Conservation (phyloP, 2,329 filamentous ascomycete species). For the Aotearoamyces nothofagi region DNA sequence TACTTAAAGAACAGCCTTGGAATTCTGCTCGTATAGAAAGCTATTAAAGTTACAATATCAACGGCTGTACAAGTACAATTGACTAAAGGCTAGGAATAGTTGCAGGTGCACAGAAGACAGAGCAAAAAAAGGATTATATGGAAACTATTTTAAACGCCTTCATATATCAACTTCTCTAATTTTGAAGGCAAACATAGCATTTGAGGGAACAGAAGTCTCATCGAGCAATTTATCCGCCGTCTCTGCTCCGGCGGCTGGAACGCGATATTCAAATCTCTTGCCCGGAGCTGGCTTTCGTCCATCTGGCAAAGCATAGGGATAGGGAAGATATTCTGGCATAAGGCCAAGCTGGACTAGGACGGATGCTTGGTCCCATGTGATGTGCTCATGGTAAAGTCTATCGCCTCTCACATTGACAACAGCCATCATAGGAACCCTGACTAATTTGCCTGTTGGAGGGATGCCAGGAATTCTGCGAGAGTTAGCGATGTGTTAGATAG, state of each 20-base stretch:
- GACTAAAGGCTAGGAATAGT: too few relatives aligned
- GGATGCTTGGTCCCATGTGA: constrained; percentile 53
- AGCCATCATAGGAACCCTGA: constrained; percentile 47
- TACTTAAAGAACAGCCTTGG: too few relatives aligned
- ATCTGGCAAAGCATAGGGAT: constrained; percentile 35
- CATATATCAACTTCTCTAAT: constrained; percentile 11
- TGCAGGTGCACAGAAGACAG: too few relatives aligned
- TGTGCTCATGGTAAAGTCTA: constrained; percentile 55
- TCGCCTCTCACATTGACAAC: constrained; percentile 56
- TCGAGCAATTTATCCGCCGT: constrained; percentile 29
- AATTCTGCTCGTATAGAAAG: too few relatives aligned
- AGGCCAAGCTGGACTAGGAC: constrained; percentile 45
- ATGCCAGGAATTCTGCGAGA: constrained; percentile 39
- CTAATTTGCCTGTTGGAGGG: constrained; percentile 34
- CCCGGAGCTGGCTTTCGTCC: constrained; percentile 18
- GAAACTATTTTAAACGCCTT: background rate
- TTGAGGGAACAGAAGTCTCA: constrained; percentile 33
- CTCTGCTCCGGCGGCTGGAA: constrained; percentile 41
- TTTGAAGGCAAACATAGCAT: constrained; percentile 29
- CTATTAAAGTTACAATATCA: too few relatives aligned
- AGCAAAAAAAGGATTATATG: too few relatives aligned
- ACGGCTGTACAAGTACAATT: too few relatives aligned
- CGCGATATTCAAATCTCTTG: constrained; percentile 32
- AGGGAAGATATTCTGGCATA: constrained; percentile 48
- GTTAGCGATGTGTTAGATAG: background rate